A percentile compares a stretch with the other conserved stretches of the same genome.
Evolutionary conservation across 2,329 filamentous ascomycete genomes (phyloP).

Genomic region (Microthyrium microscopicum): DNA sequence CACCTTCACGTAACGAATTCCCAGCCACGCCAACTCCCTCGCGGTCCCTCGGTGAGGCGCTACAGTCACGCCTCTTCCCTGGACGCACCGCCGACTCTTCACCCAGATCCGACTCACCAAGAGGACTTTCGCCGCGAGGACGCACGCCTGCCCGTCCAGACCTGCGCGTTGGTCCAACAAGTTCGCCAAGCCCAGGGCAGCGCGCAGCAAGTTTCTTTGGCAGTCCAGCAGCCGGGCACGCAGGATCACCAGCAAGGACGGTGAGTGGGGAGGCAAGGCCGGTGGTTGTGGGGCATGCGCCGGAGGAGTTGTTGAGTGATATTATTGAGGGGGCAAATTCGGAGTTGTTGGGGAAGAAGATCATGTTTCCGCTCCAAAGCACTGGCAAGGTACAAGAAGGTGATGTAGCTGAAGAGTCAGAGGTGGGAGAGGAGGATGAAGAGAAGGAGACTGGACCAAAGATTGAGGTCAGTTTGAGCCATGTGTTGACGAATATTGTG

Average conservation of each 20-base stretch:
- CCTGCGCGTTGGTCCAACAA: conserved; percentile 3
- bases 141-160: no score
- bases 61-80: no score
- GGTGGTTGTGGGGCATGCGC: not conserved
- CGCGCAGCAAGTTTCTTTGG: conserved; percentile 4
- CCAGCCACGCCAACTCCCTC: no score
- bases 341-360: conserved; percentile 18
- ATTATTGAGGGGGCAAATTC: conserved; percentile 11
- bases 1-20: no score
- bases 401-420: conserved; percentile 5
- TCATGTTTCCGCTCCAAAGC: conserved; percentile 16
- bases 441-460: conserved; percentile 12
- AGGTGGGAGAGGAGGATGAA: conserved; percentile 11
- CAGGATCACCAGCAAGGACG: not conserved
- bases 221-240: not conserved
- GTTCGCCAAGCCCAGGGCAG: conserved; percentile 2
- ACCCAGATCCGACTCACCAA: not conserved
- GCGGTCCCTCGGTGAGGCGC: no score
- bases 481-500: conserved; percentile 33
- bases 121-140: no score
- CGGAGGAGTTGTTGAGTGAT: conserved; percentile 3
- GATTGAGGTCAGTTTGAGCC: conserved; percentile 28
- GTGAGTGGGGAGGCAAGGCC: not conserved
- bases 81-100: not conserved
- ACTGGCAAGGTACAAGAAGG: not conserved